Evolutionary conservation across 495 filamentous ascomycete genomes (phyloP).

Genomic region (Penicillium psychrofluorescens): DNA sequence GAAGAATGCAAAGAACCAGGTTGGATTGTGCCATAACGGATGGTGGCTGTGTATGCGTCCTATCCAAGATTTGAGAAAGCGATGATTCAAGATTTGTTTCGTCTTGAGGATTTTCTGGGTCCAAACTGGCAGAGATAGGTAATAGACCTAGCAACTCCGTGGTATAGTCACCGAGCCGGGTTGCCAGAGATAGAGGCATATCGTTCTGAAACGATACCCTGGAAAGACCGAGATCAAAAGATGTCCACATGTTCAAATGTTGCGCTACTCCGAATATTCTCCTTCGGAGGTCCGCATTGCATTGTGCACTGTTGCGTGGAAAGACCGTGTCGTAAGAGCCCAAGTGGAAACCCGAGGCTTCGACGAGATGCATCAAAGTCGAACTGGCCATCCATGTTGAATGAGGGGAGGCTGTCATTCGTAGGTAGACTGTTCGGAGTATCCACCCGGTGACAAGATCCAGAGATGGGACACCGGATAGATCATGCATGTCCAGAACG

Average conservation of each 20-base stretch:
- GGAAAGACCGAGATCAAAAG: slow-evolving; percentile 45
- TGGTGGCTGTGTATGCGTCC: slow-evolving; percentile 26
- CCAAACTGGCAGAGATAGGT: slow-evolving; percentile 27
- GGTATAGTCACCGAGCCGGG: slow-evolving; percentile 24
- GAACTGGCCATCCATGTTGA: slow-evolving; percentile 43
- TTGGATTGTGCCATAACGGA: slow-evolving; percentile 40
- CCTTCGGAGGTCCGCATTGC: slow-evolving; percentile 25
- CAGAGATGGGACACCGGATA: slow-evolving; percentile 14
- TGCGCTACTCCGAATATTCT: slow-evolving; percentile 35
- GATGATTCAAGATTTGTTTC: slow-evolving; percentile 22
- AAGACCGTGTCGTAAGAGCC: slow-evolving; percentile 15
- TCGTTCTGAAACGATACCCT: slow-evolving; percentile 28
- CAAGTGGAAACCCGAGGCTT: slow-evolving; percentile 40
- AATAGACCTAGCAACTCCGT: slow-evolving; percentile 29
- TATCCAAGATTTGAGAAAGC: slow-evolving; percentile 15
- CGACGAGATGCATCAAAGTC: slow-evolving; percentile 44
- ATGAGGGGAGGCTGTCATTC: slow-evolving; percentile 40
- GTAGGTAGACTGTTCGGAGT: slow-evolving; percentile 37
- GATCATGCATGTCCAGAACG: slow-evolving; percentile 23
- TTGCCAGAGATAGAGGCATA: slow-evolving; percentile 9
- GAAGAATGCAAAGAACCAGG: slow-evolving; percentile 38
- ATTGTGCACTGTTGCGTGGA: slow-evolving; percentile 4
- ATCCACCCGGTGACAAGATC: slow-evolving; percentile 37
- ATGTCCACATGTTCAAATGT: slow-evolving; percentile 39
- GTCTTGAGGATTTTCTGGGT: slow-evolving; percentile 20